phyloP scores from a whole-genome alignment of 176 grass and related monocot species.

The Triticum urartu region DNA sequence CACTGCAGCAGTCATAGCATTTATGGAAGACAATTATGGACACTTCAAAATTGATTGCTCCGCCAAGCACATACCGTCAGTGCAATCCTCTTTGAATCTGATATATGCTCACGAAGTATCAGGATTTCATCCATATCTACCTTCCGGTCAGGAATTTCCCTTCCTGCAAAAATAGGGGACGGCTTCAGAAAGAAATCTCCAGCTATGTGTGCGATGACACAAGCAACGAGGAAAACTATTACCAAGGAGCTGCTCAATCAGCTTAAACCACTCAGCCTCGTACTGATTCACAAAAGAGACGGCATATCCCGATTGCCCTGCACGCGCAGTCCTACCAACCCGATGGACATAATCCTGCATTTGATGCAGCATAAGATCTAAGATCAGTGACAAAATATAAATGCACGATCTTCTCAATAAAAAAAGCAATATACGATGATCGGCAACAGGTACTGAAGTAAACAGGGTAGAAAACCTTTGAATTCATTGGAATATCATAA shows the following conservation, averaged over 20 bases:
- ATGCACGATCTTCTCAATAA: constrained; percentile 2
- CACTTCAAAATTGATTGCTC: constrained; percentile 5
- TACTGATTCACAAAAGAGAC: constrained; percentile 92
- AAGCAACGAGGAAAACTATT: constrained; percentile 3
- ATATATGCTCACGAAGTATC: constrained; percentile 57
- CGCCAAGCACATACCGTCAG: constrained; percentile 40
- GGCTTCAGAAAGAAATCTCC: background rate
- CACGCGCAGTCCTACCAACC: constrained; percentile 93
- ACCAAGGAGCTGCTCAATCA: constrained; percentile 73
- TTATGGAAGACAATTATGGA: background rate
- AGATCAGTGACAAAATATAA: background rate
- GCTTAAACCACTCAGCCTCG: constrained; percentile 75
- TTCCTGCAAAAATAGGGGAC: constrained; percentile 38
- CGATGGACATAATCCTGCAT: constrained; percentile 95
- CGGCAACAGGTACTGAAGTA: background rate
- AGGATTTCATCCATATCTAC: constrained; percentile 55
- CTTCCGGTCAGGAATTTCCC: constrained; percentile 45
- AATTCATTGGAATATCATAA: constrained; percentile 89
- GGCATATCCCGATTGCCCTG: constrained; percentile 78
- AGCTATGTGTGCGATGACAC: background rate
- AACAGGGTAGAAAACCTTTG: constrained; percentile 53
- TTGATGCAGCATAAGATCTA: background rate
- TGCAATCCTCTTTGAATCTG: constrained; percentile 68
- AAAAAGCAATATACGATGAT: background rate
- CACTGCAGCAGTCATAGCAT: background rate